Evolutionary conservation across 2,329 filamentous ascomycete species (phyloP).

Genomic region (Massarina eburnea): DNA sequence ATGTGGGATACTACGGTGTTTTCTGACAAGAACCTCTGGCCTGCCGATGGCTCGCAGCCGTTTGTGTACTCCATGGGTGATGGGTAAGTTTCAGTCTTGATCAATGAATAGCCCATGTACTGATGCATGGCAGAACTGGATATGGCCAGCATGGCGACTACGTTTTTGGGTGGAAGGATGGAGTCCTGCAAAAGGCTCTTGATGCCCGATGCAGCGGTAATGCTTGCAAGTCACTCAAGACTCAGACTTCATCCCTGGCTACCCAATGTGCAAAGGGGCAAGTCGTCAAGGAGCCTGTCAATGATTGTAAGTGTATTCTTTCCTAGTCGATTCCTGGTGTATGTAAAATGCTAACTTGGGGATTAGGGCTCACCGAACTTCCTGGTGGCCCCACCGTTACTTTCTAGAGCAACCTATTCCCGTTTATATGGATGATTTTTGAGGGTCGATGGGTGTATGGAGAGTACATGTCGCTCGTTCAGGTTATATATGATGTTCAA

Average conservation of each 20-base stretch:
- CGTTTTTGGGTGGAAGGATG: slow-evolving; percentile 50
- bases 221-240: slow-evolving; percentile 36
- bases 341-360: background rate
- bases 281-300: slow-evolving; percentile 21
- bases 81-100: slow-evolving; percentile 25
- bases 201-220: slow-evolving; percentile 40
- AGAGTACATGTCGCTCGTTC: too few relatives aligned
- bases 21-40: slow-evolving; percentile 26
- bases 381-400: slow-evolving; percentile 19
- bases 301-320: slow-evolving; percentile 20
- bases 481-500: too few relatives aligned
- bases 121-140: slow-evolving; percentile 18
- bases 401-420: background rate
- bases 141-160: slow-evolving; percentile 30
- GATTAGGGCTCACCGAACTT: slow-evolving; percentile 20
- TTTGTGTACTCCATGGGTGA: slow-evolving; percentile 40
- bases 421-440: background rate
- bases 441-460: too few relatives aligned
- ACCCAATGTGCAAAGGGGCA: slow-evolving; percentile 21
- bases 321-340: background rate
- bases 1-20: slow-evolving; percentile 47
- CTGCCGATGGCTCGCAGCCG: slow-evolving; percentile 24
- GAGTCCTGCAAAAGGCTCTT: slow-evolving; percentile 48
- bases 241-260: slow-evolving; percentile 16
- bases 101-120: background rate